phyloP scores from a whole-genome alignment of 2,329 filamentous ascomycete species.

The Dichotomopilus funicola region DNA sequence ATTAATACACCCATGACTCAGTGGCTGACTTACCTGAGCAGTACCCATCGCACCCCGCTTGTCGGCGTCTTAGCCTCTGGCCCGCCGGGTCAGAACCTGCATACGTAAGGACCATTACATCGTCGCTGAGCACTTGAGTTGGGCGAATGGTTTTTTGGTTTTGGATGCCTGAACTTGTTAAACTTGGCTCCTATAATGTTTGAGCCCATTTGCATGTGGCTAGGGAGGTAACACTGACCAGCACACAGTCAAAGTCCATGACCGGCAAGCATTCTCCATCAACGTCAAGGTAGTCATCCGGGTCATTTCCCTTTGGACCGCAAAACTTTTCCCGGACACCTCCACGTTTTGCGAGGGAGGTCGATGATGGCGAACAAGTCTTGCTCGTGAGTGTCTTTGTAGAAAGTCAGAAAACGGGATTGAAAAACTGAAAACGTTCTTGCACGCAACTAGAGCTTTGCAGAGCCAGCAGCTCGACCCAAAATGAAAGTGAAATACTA shows the following conservation, averaged over 20 bases:
- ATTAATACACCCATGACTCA: neutral
- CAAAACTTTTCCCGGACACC: neutral
- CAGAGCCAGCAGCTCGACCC: neutral
- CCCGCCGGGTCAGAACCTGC: neutral
- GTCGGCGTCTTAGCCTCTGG: neutral
- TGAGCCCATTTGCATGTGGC: neutral
- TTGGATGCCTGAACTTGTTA: neutral
- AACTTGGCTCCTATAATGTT: neutral
- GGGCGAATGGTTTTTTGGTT: neutral
- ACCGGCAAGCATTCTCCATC: neutral
- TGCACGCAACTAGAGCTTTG: neutral
- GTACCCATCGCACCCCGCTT: neutral
- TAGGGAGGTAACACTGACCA: neutral
- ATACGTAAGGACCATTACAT: neutral
- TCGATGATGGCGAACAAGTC: neutral
- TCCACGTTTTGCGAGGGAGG: neutral
- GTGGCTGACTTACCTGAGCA: neutral
- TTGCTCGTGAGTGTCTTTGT: neutral
- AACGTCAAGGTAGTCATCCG: neutral
- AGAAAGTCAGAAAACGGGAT: neutral
- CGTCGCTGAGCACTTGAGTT: neutral
- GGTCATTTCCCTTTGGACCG: neutral
- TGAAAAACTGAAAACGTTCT: neutral
- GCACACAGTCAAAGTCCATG: neutral
- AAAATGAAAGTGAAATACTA: neutral